Evolutionary conservation across 345 rosid genomes (phyloP).

Genomic region (Dimocarpus longan): DNA sequence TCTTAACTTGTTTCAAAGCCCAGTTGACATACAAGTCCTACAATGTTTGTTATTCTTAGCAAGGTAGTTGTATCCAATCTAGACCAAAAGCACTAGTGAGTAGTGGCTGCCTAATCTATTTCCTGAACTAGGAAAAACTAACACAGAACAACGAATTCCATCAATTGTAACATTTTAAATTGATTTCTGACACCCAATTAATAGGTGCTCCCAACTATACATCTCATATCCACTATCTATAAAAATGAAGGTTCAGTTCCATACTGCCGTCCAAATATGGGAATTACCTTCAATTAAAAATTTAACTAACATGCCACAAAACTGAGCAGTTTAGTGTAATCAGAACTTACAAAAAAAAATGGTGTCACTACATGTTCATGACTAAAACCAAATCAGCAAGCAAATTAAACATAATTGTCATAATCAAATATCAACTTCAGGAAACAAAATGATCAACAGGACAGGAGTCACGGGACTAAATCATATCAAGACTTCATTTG

Average conservation of each 20-base stretch:
- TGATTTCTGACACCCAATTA: background rate
- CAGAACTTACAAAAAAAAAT: background rate
- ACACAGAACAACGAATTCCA: background rate
- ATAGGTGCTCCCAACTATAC: background rate
- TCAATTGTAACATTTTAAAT: background rate
- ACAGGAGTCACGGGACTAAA: background rate
- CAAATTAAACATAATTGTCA: background rate
- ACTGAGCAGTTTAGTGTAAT: background rate
- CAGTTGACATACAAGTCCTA: background rate
- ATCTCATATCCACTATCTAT: background rate
- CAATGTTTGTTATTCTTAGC: background rate
- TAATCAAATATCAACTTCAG: background rate
- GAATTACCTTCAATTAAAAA: background rate
- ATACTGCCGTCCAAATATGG: background rate
- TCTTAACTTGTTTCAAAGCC: background rate
- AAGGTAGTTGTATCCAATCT: background rate
- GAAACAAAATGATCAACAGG: background rate
- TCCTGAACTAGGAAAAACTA: background rate
- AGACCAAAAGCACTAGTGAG: background rate
- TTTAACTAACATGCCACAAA: background rate
- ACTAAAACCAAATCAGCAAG: background rate
- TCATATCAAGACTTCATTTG: background rate
- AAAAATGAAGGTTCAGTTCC: background rate
- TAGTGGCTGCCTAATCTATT: background rate
- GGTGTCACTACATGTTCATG: background rate